A percentile compares a stretch with the other conserved stretches of the same genome.
Evolutionary conservation across 768 basidiomycete genomes (phyloP).

Genomic region (Lentinus brumalis): DNA sequence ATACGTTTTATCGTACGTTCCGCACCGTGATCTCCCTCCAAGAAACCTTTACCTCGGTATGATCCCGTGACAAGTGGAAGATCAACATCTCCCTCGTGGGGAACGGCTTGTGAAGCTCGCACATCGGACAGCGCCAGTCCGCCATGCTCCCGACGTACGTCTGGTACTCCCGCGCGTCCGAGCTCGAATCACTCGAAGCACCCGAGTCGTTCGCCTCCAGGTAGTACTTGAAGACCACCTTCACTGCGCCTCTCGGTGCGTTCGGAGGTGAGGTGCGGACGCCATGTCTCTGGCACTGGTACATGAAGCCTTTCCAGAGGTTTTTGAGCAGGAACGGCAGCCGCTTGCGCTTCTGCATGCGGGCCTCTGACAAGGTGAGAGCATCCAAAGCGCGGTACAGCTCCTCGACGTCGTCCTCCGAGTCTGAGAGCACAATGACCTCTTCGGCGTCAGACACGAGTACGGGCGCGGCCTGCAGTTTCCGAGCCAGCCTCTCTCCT

Average conservation of each 20-base stretch:
- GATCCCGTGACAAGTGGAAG: conserved; percentile 54
- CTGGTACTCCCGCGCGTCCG: conserved; percentile 18
- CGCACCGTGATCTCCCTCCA: conserved; percentile 39
- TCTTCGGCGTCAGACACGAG: conserved; percentile 11
- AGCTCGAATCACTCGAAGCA: conserved; percentile 8
- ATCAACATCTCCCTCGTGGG: conserved; percentile 43
- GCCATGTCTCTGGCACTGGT: conserved; percentile 40
- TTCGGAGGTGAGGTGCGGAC: conserved; percentile 35
- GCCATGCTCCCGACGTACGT: conserved; percentile 30
- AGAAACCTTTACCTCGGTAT: conserved; percentile 38
- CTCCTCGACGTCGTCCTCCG: conserved; percentile 17
- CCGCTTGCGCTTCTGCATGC: conserved; percentile 19
- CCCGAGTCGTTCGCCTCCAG: conserved; percentile 10
- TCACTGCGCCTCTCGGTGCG: conserved; percentile 23
- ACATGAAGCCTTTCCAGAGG: conserved; percentile 49
- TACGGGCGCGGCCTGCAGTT: conserved; percentile 5
- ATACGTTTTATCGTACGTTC: background rate
- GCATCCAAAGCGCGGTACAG: conserved; percentile 20
- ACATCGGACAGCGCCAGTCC: conserved; percentile 57
- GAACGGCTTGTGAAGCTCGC: conserved; percentile 47
- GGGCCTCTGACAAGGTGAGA: conserved; percentile 7
- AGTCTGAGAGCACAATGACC: conserved; percentile 1
- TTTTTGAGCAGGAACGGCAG: conserved; percentile 63
- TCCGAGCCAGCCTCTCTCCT: conserved; percentile 8
- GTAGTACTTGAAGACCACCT: conserved; percentile 27